phyloP scores from a whole-genome alignment of 768 basidiomycete species.

The Roridomyces roridus region DNA sequence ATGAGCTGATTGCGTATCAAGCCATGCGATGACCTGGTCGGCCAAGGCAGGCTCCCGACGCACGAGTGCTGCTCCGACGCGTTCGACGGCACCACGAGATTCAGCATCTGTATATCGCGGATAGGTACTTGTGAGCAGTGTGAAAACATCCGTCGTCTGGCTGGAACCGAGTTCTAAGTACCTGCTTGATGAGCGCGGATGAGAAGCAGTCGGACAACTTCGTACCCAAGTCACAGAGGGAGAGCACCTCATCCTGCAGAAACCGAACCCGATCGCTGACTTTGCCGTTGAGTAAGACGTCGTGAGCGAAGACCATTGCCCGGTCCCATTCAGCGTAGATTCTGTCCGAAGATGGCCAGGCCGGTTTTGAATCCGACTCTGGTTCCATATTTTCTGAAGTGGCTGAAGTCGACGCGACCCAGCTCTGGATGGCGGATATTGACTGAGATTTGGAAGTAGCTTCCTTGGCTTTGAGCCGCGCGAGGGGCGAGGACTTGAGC shows the following conservation, averaged over 20 bases:
- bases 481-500: slow-evolving; percentile 13
- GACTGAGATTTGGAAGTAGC: slow-evolving; percentile 9
- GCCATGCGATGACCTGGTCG: slow-evolving; percentile 23
- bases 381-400: slow-evolving; percentile 4
- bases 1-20: slow-evolving; percentile 24
- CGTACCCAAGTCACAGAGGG: slow-evolving; percentile 23
- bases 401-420: slow-evolving; percentile 12
- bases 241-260: slow-evolving; percentile 22
- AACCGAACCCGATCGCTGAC: slow-evolving; percentile 22
- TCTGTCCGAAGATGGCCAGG: slow-evolving; percentile 19
- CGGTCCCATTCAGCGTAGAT: slow-evolving; percentile 22
- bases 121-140: slow-evolving; percentile 76
- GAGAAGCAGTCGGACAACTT: background rate
- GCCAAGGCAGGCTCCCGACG: slow-evolving; percentile 49
- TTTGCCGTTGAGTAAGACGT: slow-evolving; percentile 20
- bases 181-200: background rate
- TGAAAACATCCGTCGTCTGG: slow-evolving; percentile 61
- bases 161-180: slow-evolving; percentile 24
- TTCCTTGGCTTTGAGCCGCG: slow-evolving; percentile 24
- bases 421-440: slow-evolving; percentile 8
- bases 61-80: slow-evolving; percentile 68
- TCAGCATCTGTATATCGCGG: slow-evolving; percentile 76
- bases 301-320: slow-evolving; percentile 23
- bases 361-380: slow-evolving; percentile 16
- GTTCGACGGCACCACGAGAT: slow-evolving; percentile 76